Base-by-base conservation (phyloP, 495 filamentous ascomycete genomes). In the Mytilinidion resinicola region DNA sequence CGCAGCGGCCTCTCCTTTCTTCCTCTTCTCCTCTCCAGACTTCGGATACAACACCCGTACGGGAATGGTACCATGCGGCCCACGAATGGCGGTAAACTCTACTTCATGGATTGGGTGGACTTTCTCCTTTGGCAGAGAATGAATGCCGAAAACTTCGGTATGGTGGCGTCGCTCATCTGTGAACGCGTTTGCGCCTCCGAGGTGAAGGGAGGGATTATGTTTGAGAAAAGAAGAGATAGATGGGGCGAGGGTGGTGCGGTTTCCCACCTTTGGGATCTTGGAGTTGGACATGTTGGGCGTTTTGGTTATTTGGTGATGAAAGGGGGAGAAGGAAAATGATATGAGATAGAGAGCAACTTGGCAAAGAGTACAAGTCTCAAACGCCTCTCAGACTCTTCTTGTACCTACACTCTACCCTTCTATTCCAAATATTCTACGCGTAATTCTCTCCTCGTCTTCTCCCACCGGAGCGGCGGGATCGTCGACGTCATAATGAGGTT, bases 41-140 rank as follows among this genome's bases (percentile, higher is more conserved):
- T 43, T 36, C 1, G 71, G 71, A 48, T 72, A 74, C 6, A 73
- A 59, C 3, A 72, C 53, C 0, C 72, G 60, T 17, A 72, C 54
- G 0, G 69, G 70, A 12, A 74, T 72, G 0, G 67, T 72, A 10
- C 73, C 72, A 39, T 73, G 64, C 0, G 70, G 73, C 0, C 73
- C 72, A 11, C 62, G 71, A 50, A 72, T 64, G 9, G 70, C 70
- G 1, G 68, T 70, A 60, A 69, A 71, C 35, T 71, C 71, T 12
- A 74, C 67, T 0, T 55, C 41, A 25, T 51, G 56, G 20, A 74
- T 74, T 12, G 66, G 62, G 25, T 64, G 56, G 3, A 50, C 41
- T 33, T 60, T 66, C 4, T 47, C 30, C 8, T 60, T 44, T 15
- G 56, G 59, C 8, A 73, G 39, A 9, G 53, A 53, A 42, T 71